Evolutionary conservation across 106 monocot genomes (phyloP).

Genomic region (Triglochin maritima): DNA sequence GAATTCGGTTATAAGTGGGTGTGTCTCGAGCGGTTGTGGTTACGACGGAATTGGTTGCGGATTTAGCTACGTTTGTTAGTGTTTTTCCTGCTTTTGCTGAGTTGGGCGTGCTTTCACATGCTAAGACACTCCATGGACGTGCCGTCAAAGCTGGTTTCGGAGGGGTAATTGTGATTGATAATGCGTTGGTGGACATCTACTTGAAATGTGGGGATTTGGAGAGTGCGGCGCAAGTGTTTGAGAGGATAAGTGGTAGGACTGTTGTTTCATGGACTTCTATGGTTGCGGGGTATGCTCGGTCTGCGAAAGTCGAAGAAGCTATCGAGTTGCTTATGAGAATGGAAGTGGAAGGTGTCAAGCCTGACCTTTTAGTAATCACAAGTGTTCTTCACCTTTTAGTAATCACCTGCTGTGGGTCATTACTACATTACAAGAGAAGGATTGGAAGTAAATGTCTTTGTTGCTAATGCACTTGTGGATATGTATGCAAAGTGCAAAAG

Average conservation of each 20-base stretch:
- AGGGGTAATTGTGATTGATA: conserved; percentile 30
- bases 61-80: conserved; percentile 50
- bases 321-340: conserved; percentile 41
- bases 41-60: conserved; percentile 29
- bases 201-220: conserved; percentile 50
- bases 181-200: conserved; percentile 62
- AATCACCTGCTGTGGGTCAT: conserved; percentile 30
- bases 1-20: conserved; percentile 66
- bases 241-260: conserved; percentile 36
- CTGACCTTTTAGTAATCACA: conserved; percentile 40
- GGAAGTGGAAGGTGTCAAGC: conserved; percentile 37
- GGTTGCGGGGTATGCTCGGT: conserved; percentile 35
- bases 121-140: conserved; percentile 54
- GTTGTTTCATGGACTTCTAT: conserved; percentile 72
- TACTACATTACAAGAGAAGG: conserved; percentile 33
- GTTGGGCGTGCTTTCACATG: conserved; percentile 15
- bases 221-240: conserved; percentile 29
- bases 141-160: conserved; percentile 31
- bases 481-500: conserved; percentile 71
- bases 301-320: conserved; percentile 39
- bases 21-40: conserved; percentile 21
- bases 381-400: conserved; percentile 61
- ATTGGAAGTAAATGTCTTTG: conserved; percentile 32
- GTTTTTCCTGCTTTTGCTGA: conserved; percentile 54
- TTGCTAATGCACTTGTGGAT: conserved; percentile 69